These are phyloP conservation scores for Poronia punctata DNA, from an alignment of 495 filamentous ascomycete genomes.

Conservation along the genomic window DNA sequence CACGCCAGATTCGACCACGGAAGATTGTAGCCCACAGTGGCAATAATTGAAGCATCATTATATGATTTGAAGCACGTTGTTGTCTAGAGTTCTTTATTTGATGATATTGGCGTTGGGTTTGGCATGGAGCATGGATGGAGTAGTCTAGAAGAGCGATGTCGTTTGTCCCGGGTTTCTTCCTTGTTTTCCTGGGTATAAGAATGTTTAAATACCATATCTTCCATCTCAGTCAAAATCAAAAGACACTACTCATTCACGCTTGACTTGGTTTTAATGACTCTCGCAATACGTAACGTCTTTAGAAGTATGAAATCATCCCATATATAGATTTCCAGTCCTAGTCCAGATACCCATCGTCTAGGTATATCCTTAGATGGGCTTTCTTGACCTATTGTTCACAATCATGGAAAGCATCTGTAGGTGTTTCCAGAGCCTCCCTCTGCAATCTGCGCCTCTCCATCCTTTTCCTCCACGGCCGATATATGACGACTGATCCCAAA, in stretches of 20 bases:
- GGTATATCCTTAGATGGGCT: not conserved
- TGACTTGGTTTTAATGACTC: not conserved
- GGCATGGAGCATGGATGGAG: not conserved
- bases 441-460: conserved; percentile 21
- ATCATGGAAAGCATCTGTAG: conserved; percentile 12
- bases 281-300: too few relatives aligned
- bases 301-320: too few relatives aligned
- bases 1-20: conserved; percentile 17
- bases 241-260: not conserved
- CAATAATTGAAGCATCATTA: not conserved
- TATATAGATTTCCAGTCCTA: too few relatives aligned
- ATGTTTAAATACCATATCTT: conserved; percentile 2
- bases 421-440: conserved; percentile 12
- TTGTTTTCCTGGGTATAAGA: conserved; percentile 7
- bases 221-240: not conserved
- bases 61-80: not conserved
- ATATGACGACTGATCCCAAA: conserved; percentile 59
- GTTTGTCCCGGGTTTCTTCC: too few relatives aligned
- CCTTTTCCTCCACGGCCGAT: conserved; percentile 65
- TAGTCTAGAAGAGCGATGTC: not conserved
- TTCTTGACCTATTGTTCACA: not conserved
- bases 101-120: not conserved
- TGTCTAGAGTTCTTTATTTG: not conserved
- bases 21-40: conserved; percentile 20
- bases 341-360: not conserved